Conservation (phyloP, 2,329 filamentous ascomycete species). For the Neurospora crassa region DNA sequence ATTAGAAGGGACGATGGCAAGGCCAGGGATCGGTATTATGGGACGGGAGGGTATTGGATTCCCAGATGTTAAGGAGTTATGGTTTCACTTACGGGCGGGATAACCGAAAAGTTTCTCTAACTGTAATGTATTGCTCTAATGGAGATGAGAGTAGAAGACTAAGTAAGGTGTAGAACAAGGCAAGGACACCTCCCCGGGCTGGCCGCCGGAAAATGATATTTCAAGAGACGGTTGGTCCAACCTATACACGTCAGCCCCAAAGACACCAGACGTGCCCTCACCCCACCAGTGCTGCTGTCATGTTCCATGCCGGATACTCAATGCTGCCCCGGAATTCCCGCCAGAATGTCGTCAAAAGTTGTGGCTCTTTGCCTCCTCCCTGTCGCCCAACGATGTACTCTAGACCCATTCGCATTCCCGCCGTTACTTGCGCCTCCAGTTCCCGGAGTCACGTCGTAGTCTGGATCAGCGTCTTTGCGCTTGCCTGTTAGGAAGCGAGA, state of each 20-base stretch:
- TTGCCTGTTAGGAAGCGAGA: slow-evolving; percentile 1
- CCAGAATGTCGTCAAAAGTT: slow-evolving; percentile 14
- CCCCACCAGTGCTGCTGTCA: neutral
- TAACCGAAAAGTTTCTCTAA: neutral
- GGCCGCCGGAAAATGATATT: neutral
- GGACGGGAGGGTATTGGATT: slow-evolving; percentile 17
- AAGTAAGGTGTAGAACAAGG: neutral
- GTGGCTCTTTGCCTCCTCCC: slow-evolving; percentile 5
- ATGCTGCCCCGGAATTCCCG: neutral
- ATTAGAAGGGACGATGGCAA: slow-evolving; percentile 9
- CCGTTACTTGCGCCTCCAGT: neutral
- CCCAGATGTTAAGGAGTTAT: neutral
- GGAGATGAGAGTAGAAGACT: neutral
- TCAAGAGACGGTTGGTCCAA: neutral
- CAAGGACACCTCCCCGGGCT: neutral
- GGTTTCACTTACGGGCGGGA: neutral
- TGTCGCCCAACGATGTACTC: neutral
- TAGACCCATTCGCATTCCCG: neutral
- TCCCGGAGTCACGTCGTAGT: neutral
- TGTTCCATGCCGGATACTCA: neutral
- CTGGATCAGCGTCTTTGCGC: neutral
- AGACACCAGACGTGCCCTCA: neutral
- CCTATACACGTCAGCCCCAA: neutral
- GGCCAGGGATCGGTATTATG: slow-evolving; percentile 13
- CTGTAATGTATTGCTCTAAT: neutral